A percentile compares a stretch with the other conserved stretches of the same genome.
phyloP scores from a whole-genome alignment of 805 yeast genomes.

The Cyberlindnera xylosilytica region DNA sequence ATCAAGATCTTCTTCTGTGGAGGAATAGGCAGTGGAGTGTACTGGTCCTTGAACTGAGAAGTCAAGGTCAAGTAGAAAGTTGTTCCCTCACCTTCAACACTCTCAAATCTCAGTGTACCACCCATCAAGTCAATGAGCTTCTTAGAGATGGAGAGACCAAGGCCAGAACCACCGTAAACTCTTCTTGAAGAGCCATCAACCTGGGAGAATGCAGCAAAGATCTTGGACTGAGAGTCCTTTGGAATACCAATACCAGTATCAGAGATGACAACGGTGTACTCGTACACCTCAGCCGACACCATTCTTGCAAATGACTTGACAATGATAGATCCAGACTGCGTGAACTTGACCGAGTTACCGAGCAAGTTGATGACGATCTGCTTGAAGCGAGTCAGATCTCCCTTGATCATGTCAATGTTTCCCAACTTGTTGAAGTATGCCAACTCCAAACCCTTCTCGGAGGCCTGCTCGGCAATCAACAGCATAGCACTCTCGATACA shows the following conservation, averaged over 20 bases:
- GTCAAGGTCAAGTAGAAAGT: slow-evolving; percentile 76
- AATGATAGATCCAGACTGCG: slow-evolving; percentile 75
- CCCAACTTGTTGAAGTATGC: slow-evolving; percentile 76
- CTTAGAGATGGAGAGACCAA: slow-evolving; percentile 82
- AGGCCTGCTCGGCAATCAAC: slow-evolving; percentile 82
- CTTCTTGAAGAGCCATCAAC: slow-evolving; percentile 91
- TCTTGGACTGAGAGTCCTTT: slow-evolving; percentile 74
- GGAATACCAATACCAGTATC: slow-evolving; percentile 90
- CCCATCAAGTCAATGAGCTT: slow-evolving; percentile 86
- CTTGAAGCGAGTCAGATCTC: slow-evolving; percentile 80
- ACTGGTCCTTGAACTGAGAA: slow-evolving; percentile 2
- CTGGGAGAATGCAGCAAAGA: slow-evolving; percentile 86
- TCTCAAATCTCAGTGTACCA: slow-evolving; percentile 82
- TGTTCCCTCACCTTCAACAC: slow-evolving; percentile 75
- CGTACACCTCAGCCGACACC: slow-evolving; percentile 31
- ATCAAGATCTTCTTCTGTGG: slow-evolving; percentile 10
- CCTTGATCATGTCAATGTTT: slow-evolving; percentile 76
- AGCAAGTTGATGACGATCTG: slow-evolving; percentile 81
- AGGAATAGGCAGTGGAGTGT: not conserved
- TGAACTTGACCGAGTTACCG: slow-evolving; percentile 85
- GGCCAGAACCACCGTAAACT: slow-evolving; percentile 87
- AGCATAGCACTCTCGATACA: slow-evolving; percentile 86
- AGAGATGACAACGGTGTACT: slow-evolving; percentile 73
- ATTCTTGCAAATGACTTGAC: slow-evolving; percentile 57
- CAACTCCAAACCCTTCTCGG: slow-evolving; percentile 73